Evolutionary conservation across 306 rosid species (phyloP), one percentile per base, ranked within the genome.

Genomic region (Cicer judaicum): DNA sequence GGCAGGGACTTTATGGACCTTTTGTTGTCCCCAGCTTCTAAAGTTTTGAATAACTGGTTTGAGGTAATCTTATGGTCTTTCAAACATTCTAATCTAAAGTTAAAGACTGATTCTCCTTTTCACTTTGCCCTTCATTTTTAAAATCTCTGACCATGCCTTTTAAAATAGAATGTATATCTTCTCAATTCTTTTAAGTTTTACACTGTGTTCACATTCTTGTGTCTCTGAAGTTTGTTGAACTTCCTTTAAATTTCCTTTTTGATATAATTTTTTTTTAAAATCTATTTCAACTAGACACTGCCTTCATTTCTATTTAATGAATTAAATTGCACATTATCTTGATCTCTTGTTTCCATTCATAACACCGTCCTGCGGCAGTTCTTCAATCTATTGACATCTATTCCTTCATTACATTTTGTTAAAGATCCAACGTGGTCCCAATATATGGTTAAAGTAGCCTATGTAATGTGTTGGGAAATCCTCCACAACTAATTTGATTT

Each of bases 31-130:
- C 97, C 97, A 8, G 90, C 97, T 46, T 92, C 96, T 36, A 90
- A 94, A 81, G 95, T 88, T 84, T 83, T 94, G 86, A 94, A 94
- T 77, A 94, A 88, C 74, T 90, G 97, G 99, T 94, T 94, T 80
- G 95, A 92, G 96, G 99, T 93, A 80, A 83, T 78, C 57, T 64
- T 73, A 16, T 68, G 16, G 14, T 52, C 68, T 78, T 46, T 44
- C 7, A 43, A 65, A 65, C 40, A 43, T 7, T 65, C 73, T 68
- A 24, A 19, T 89, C 90, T 21, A 90, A 87, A 80, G 89, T 88
- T 81, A 94, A 91, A 73, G 87, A 85, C 64, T 90, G 89, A 93
- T 90, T 61, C 44, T 18, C 7, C 61, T 64, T 52, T 80, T 54
- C 18, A 39, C 79, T 64, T 80, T 38, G 24, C 16, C 40, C 76